Percentiles rank a stretch among this genome's conserved stretches.
Evolutionary conservation across 2,329 filamentous ascomycete species (phyloP).

Genomic region (Alternaria hordeiaustralica): DNA sequence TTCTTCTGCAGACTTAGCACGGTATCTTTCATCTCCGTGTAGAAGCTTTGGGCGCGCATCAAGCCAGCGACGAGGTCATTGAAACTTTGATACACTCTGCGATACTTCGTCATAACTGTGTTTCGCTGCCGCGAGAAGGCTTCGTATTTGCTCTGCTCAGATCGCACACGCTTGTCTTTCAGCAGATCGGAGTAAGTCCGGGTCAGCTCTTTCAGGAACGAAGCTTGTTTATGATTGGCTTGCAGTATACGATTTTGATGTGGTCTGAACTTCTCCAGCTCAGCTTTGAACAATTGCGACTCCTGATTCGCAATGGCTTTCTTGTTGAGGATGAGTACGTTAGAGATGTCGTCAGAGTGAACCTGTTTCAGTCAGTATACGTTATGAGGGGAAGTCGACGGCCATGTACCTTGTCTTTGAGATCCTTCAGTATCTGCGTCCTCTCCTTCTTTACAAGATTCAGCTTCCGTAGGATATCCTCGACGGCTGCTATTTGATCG

Average conservation of each 20-base stretch:
- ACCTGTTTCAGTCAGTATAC: constrained; percentile 62
- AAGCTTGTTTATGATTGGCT: constrained; percentile 93
- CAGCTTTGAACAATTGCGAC: constrained; percentile 88
- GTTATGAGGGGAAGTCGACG: neutral
- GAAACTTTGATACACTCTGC: constrained; percentile 90
- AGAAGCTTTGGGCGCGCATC: constrained; percentile 88
- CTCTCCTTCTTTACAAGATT: constrained; percentile 92
- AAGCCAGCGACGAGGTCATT: constrained; percentile 87
- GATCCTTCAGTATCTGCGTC: constrained; percentile 89
- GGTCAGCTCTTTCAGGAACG: constrained; percentile 93
- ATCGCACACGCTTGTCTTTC: constrained; percentile 90
- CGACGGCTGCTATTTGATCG: constrained; percentile 87
- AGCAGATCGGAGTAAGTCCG: constrained; percentile 83
- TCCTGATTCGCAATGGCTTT: constrained; percentile 94
- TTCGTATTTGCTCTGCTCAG: constrained; percentile 96
- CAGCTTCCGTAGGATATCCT: constrained; percentile 88
- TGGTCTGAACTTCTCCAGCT: constrained; percentile 95
- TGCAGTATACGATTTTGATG: constrained; percentile 91
- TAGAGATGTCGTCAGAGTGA: constrained; percentile 95
- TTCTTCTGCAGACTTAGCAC: constrained; percentile 93
- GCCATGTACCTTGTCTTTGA: constrained; percentile 87
- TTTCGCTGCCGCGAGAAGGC: constrained; percentile 81
- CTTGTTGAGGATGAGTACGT: constrained; percentile 96
- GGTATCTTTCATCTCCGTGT: constrained; percentile 93
- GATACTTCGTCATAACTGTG: constrained; percentile 83